A percentile compares a stretch with the other conserved stretches of the same genome.
Evolutionary conservation across 2,329 filamentous ascomycete species (phyloP).

Genomic region (Macrophomina tecta): DNA sequence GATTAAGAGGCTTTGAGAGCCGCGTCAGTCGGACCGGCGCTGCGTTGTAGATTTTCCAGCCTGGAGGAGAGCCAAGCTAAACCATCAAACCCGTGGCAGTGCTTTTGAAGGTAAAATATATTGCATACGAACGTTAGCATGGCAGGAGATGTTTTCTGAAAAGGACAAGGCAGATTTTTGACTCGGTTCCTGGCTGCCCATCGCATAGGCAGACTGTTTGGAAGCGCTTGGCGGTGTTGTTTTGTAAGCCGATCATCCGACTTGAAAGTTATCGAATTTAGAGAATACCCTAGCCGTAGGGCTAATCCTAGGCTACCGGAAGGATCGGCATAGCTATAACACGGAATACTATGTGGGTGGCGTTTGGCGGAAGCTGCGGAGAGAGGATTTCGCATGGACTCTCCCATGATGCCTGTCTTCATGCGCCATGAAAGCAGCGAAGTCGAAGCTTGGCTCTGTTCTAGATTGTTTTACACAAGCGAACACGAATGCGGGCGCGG

Average conservation of each 20-base stretch:
- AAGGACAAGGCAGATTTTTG: not conserved
- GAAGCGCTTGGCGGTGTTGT: not conserved
- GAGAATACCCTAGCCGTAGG: not conserved
- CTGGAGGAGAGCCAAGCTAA: not conserved
- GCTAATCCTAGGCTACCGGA: not conserved
- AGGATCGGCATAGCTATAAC: not conserved
- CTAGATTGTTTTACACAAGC: not conserved
- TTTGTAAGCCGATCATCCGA: conserved; percentile 1
- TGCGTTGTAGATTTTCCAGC: not conserved
- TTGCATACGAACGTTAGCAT: not conserved
- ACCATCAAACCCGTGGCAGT: not conserved
- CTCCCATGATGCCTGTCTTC: not conserved
- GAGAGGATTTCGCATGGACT: not conserved
- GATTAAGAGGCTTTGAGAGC: not conserved
- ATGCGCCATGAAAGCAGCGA: not conserved
- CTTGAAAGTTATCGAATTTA: not conserved
- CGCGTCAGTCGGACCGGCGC: not conserved
- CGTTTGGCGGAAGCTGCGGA: not conserved
- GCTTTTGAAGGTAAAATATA: not conserved
- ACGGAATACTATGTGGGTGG: not conserved
- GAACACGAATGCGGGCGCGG: not conserved
- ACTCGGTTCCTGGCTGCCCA: not conserved
- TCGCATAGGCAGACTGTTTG: not conserved
- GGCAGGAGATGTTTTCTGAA: no score
- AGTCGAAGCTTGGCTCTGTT: not conserved